A percentile compares a stretch with the other conserved stretches of the same genome.
These are phyloP conservation scores for Pleurotus ostreatus DNA, from an alignment of 768 basidiomycete species.

Conservation along the genomic window DNA sequence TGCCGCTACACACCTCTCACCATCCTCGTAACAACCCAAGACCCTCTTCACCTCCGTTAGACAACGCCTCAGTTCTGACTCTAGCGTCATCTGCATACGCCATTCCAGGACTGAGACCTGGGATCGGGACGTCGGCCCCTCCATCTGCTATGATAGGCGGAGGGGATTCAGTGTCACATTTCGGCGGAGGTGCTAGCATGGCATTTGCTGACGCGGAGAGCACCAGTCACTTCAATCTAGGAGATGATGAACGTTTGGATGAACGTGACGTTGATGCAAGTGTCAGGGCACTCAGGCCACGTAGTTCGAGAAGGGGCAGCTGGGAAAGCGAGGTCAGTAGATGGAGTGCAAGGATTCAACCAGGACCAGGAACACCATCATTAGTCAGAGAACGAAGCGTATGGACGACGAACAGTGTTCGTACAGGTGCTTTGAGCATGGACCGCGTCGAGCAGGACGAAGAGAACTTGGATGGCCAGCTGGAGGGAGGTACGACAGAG, in stretches of 20 bases:
- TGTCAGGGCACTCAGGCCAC: conserved; percentile 81
- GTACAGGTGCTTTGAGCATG: conserved; percentile 53
- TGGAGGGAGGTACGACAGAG: conserved; percentile 21
- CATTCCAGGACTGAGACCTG: conserved; percentile 51
- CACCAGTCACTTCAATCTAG: conserved; percentile 61
- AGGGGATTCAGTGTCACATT: conserved; percentile 68
- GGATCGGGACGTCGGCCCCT: conserved; percentile 40
- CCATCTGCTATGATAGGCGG: conserved; percentile 46
- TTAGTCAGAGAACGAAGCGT: conserved; percentile 51
- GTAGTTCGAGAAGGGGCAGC: conserved; percentile 82
- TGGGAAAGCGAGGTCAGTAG: conserved; percentile 90
- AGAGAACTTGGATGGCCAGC: conserved; percentile 18
- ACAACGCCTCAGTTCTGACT: conserved; percentile 90
- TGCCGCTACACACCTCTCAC: conserved; percentile 85
- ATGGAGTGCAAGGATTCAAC: conserved; percentile 75
- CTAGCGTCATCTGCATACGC: conserved; percentile 93
- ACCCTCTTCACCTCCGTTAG: conserved; percentile 84
- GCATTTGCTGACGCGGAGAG: conserved; percentile 59
- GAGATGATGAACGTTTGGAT: conserved; percentile 62
- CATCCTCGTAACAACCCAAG: conserved; percentile 96
- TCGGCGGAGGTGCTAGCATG: conserved; percentile 49
- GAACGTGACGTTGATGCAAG: conserved; percentile 81
- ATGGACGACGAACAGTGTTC: conserved; percentile 58
- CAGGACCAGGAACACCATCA: conserved; percentile 41
- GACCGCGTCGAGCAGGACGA: conserved; percentile 31